A percentile compares a stretch with the other conserved stretches of the same genome.
Conservation (phyloP, 2,329 filamentous ascomycete species). For the Conoideocrella luteorostrata region DNA sequence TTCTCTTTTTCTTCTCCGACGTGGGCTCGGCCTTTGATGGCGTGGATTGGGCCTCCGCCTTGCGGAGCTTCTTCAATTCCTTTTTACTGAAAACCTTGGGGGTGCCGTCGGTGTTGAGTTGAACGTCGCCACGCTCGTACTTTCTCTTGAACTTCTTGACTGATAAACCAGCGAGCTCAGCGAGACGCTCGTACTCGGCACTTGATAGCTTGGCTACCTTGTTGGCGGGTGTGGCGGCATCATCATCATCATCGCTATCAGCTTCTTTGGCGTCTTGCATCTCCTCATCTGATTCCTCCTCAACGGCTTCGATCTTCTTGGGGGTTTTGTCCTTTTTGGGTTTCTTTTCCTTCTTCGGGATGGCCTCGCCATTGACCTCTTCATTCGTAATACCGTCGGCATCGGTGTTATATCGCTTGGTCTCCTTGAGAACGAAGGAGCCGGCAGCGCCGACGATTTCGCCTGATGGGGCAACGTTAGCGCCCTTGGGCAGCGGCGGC, state of each 20-base stretch:
- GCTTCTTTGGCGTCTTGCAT: conserved; percentile 39
- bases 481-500: conserved; percentile 70
- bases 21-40: conserved; percentile 32
- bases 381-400: conserved; percentile 75
- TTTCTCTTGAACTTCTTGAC: conserved; percentile 74
- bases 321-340: conserved; percentile 36
- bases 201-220: conserved; percentile 43
- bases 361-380: conserved; percentile 31
- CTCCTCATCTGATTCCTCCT: conserved; percentile 35
- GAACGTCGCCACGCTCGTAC: conserved; percentile 68
- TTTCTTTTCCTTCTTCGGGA: conserved; percentile 35
- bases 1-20: conserved; percentile 58
- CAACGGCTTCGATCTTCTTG: conserved; percentile 34
- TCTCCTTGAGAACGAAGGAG: conserved; percentile 90
- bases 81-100: conserved; percentile 68
- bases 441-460: conserved; percentile 55
- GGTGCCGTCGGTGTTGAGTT: conserved; percentile 57
- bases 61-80: conserved; percentile 66
- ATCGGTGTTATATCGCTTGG: conserved; percentile 88
- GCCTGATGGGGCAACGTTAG: conserved; percentile 69
- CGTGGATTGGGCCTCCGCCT: conserved; percentile 46
- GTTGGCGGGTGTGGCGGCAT: conserved; percentile 26
- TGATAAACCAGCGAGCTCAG: conserved; percentile 61
- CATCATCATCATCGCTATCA: conserved; percentile 28
- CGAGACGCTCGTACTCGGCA: conserved; percentile 52